These are phyloP conservation scores for Boletus insuetus DNA, from an alignment of 768 basidiomycete species.

Conservation along the genomic window DNA sequence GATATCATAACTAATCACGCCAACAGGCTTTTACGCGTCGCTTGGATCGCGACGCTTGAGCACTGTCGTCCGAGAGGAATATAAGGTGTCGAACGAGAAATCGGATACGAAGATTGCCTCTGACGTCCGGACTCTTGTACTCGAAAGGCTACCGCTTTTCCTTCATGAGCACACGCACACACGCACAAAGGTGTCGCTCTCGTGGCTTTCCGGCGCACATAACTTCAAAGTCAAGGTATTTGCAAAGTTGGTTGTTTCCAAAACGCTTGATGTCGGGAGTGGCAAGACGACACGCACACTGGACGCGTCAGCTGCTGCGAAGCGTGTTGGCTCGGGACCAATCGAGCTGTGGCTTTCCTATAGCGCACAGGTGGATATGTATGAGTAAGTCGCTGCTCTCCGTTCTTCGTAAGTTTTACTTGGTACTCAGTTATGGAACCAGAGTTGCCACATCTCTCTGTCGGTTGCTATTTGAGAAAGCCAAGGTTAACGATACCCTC, in stretches of 20 bases:
- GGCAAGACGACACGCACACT: constrained; percentile 50
- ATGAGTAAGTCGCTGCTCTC: constrained; percentile 64
- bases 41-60: constrained; percentile 79
- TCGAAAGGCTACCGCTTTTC: constrained; percentile 88
- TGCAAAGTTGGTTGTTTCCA: constrained; percentile 60
- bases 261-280: constrained; percentile 54
- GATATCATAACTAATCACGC: background rate
- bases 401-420: background rate
- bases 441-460: constrained; percentile 87
- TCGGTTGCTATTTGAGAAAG: constrained; percentile 70
- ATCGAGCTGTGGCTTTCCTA: constrained; percentile 76
- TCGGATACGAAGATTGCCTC: constrained; percentile 43
- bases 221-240: constrained; percentile 74
- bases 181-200: constrained; percentile 55
- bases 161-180: constrained; percentile 83
- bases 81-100: constrained; percentile 56
- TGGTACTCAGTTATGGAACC: constrained; percentile 2
- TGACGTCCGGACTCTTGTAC: constrained; percentile 58
- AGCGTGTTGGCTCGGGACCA: constrained; percentile 49
- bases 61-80: constrained; percentile 72
- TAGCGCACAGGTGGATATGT: constrained; percentile 82
- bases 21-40: constrained; percentile 64
- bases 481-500: constrained; percentile 83
- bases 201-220: constrained; percentile 59
- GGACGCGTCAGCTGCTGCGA: constrained; percentile 74